Conservation (phyloP, 805 yeast genomes). For the Pichia heedii region DNA sequence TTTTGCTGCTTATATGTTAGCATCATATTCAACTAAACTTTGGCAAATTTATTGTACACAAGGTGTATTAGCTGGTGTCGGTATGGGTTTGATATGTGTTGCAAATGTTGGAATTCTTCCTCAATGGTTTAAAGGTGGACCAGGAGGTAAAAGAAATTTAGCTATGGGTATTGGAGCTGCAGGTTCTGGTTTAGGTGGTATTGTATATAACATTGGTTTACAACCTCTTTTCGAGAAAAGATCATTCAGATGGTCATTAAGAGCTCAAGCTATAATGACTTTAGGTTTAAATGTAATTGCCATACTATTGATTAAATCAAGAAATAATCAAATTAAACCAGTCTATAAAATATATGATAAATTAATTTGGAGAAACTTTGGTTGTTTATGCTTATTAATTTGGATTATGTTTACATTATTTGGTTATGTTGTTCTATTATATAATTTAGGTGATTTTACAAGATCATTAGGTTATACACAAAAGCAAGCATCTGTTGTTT, state of each 20-base stretch:
- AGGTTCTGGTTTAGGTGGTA: constrained; percentile 48
- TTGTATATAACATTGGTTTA: constrained; percentile 40
- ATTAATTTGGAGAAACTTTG: constrained; percentile 30
- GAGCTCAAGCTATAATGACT: constrained; percentile 38
- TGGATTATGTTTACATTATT: constrained; percentile 43
- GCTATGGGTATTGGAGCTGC: constrained; percentile 40
- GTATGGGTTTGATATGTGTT: constrained; percentile 46
- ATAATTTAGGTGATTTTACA: constrained; percentile 52
- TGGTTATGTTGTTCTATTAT: constrained; percentile 53
- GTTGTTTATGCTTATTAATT: constrained; percentile 24
- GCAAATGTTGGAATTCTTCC: constrained; percentile 57
- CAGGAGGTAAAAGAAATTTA: constrained; percentile 44
- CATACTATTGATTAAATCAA: constrained; percentile 28
- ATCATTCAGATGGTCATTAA: constrained; percentile 40
- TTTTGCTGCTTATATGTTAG: constrained; percentile 48
- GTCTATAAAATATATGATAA: constrained; percentile 34
- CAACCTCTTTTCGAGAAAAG: constrained; percentile 31
- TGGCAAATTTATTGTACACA: constrained; percentile 67
- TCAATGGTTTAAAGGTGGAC: constrained; percentile 47
- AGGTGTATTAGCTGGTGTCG: constrained; percentile 54
- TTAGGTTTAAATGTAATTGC: constrained; percentile 28
- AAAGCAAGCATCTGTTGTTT: constrained; percentile 46
- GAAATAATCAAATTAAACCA: constrained; percentile 29
- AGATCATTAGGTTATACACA: constrained; percentile 48
- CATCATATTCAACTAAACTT: constrained; percentile 46